Evolutionary conservation across 768 basidiomycete genomes (phyloP).

Genomic region (Agaricus blazei): DNA sequence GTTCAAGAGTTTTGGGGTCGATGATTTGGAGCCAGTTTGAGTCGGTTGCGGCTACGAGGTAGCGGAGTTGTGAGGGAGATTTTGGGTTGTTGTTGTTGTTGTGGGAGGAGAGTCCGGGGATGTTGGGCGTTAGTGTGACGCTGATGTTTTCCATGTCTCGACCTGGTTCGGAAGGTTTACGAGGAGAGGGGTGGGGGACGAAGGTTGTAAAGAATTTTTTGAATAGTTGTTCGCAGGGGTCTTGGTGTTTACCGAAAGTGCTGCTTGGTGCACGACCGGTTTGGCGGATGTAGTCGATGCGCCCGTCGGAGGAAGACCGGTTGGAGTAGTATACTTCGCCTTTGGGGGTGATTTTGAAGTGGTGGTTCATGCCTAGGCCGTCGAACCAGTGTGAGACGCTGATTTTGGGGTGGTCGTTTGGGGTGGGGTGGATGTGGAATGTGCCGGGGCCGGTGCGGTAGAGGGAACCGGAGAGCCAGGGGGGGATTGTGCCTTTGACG

Average conservation of each 20-base stretch:
- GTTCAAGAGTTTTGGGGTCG: slow-evolving; percentile 1
- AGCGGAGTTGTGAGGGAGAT: not conserved
- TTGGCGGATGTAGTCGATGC: not conserved
- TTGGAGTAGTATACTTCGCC: slow-evolving; percentile 8
- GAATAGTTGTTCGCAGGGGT: not conserved
- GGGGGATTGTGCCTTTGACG: slow-evolving; percentile 1
- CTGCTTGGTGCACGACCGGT: not conserved
- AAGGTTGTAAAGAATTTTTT: slow-evolving; percentile 3
- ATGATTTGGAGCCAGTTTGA: slow-evolving; percentile 2
- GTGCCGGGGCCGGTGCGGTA: not conserved
- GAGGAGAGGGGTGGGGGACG: not conserved
- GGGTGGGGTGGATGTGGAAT: not conserved
- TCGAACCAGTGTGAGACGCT: slow-evolving; percentile 6
- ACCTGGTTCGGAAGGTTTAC: not conserved
- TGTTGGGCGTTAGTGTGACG: slow-evolving; percentile 1
- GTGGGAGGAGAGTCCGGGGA: slow-evolving; percentile 5
- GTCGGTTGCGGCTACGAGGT: slow-evolving; percentile 2
- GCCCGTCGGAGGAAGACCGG: not conserved
- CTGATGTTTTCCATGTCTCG: slow-evolving; percentile 1
- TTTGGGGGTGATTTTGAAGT: not conserved
- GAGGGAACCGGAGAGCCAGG: slow-evolving; percentile 5
- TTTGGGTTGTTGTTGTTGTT: not conserved
- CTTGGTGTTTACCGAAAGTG: slow-evolving; percentile 1
- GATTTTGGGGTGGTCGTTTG: not conserved
- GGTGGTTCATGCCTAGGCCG: not conserved